Conservation (phyloP, 345 rosid genomes). For the Pelargonium nanum region DNA sequence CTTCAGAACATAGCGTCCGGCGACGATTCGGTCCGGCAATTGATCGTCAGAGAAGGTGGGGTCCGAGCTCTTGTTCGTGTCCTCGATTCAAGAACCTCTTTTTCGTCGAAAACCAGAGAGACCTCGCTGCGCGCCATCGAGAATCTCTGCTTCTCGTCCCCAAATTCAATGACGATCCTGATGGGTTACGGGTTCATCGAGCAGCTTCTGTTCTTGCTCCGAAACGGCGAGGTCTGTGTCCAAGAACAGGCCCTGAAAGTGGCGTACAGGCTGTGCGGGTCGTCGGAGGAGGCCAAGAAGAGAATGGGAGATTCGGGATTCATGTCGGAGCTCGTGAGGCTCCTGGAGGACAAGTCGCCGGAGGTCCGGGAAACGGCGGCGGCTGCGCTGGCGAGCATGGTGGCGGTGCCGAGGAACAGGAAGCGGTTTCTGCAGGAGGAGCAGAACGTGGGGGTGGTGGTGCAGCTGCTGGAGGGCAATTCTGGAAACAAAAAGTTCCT, state of each 20-base stretch:
- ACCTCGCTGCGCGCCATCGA: constrained; percentile 53
- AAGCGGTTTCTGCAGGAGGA: constrained; percentile 69
- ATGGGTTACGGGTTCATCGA: constrained; percentile 47
- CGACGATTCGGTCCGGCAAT: constrained; percentile 50
- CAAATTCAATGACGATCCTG: constrained; percentile 28
- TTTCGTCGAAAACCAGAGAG: constrained; percentile 57
- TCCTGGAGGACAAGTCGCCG: constrained; percentile 66
- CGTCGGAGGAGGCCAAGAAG: constrained; percentile 56
- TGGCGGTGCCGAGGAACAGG: constrained; percentile 51
- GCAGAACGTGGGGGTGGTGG: constrained; percentile 41
- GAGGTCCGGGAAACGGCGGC: constrained; percentile 76
- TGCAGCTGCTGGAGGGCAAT: constrained; percentile 52
- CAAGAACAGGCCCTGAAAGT: constrained; percentile 74
- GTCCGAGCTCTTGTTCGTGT: constrained; percentile 40
- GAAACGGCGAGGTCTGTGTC: constrained; percentile 53
- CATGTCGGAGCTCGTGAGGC: constrained; percentile 62
- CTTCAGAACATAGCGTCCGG: constrained; percentile 48
- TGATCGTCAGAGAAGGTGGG: constrained; percentile 57
- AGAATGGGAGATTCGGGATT: constrained; percentile 75
- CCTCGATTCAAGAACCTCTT: constrained; percentile 40
- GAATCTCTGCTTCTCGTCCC: constrained; percentile 58
- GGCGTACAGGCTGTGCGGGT: constrained; percentile 42
- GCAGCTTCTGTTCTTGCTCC: constrained; percentile 40
- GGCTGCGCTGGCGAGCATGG: constrained; percentile 43
- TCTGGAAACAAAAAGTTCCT: constrained; percentile 47